A percentile compares a stretch with the other conserved stretches of the same genome.
Conservation (phyloP, 2,329 filamentous ascomycete genomes). For the Uncinocarpus reesii region DNA sequence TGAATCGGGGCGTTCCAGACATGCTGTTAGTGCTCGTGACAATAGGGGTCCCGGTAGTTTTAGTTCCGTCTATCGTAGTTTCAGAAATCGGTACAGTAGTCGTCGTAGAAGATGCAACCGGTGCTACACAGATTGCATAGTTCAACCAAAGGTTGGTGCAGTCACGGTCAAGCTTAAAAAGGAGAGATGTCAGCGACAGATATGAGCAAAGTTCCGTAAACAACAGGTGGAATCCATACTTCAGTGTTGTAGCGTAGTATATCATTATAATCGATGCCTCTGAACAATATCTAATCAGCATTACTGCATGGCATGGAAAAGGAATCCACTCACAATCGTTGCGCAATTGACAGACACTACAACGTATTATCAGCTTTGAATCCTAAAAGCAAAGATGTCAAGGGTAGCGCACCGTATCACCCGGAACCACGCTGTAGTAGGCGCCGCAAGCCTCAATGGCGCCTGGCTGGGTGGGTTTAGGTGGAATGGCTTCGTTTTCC, state of each 20-base stretch:
- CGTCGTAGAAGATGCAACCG: constrained; percentile 6
- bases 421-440: constrained; percentile 15
- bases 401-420: constrained; percentile 16
- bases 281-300: background rate
- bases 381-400: background rate
- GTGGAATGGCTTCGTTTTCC: constrained; percentile 10
- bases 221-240: constrained; percentile 6
- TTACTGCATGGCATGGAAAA: background rate
- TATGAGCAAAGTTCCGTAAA: background rate
- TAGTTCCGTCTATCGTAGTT: too few relatives aligned
- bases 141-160: constrained; percentile 17
- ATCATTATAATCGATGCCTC: constrained; percentile 9
- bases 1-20: background rate
- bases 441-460: constrained; percentile 14
- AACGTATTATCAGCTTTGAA: constrained; percentile 5
- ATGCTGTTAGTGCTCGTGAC: too few relatives aligned
- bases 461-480: constrained; percentile 15
- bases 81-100: background rate
- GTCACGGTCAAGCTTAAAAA: constrained; percentile 12
- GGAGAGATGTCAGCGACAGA: background rate
- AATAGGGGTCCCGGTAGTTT: background rate
- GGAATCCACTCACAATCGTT: constrained; percentile 13
- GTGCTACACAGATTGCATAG: constrained; percentile 17
- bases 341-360: constrained; percentile 16
- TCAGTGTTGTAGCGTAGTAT: constrained; percentile 14